phyloP scores from a whole-genome alignment of 2,329 filamentous ascomycete genomes.

The Dactylellina cionopaga region DNA sequence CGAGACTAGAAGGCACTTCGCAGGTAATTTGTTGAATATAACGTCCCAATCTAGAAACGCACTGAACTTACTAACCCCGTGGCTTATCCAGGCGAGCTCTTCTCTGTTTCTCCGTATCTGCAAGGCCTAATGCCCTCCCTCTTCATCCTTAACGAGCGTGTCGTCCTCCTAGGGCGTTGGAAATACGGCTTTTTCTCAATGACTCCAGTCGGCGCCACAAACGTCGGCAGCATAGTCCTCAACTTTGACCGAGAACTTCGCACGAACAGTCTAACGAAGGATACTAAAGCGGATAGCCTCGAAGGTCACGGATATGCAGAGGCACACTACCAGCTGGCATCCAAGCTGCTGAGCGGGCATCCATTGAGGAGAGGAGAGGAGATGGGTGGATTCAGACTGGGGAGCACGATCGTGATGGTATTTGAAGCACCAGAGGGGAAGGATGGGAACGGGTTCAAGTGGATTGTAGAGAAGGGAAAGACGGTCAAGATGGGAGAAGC shows the following conservation, averaged over 20 bases:
- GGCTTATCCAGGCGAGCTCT: conserved; percentile 73
- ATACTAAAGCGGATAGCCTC: conserved; percentile 87
- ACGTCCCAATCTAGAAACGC: not conserved
- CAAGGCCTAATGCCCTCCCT: conserved; percentile 91
- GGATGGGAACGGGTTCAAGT: conserved; percentile 76
- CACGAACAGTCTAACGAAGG: conserved; percentile 89
- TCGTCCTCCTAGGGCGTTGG: conserved; percentile 93
- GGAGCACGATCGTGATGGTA: conserved; percentile 92
- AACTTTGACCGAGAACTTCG: conserved; percentile 96
- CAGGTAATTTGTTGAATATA: conserved; percentile 68
- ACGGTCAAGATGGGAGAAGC: conserved; percentile 88
- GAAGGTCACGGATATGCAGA: conserved; percentile 91
- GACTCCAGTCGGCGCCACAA: conserved; percentile 94
- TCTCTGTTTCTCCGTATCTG: conserved; percentile 92
- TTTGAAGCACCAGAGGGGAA: conserved; percentile 87
- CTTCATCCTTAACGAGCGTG: conserved; percentile 95
- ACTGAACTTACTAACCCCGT: not conserved
- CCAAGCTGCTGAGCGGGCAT: conserved; percentile 80
- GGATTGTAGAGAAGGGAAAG: conserved; percentile 87
- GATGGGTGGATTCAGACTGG: conserved; percentile 97
- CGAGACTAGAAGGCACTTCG: conserved; percentile 93
- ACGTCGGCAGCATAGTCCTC: conserved; percentile 94
- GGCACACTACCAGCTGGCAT: conserved; percentile 84
- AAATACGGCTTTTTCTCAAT: conserved; percentile 97
- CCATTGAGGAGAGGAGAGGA: conserved; percentile 88